A percentile compares a stretch with the other conserved stretches of the same genome.
Conservation (phyloP, 176 grass and related monocot species). For the Eleusine coracana region DNA sequence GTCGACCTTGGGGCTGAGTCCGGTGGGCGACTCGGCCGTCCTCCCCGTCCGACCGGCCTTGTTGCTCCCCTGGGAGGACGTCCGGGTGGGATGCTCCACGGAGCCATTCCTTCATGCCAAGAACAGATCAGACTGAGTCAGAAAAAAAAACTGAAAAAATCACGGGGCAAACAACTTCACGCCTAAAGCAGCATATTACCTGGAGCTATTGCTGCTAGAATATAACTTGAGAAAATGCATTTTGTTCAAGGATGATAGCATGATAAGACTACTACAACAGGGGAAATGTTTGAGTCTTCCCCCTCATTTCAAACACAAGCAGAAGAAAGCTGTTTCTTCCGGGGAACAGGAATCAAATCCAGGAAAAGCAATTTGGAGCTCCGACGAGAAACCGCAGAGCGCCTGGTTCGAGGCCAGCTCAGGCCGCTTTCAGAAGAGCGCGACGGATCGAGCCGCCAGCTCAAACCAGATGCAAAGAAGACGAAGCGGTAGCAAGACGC, state of each 20-base stretch:
- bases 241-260: conserved; percentile 47
- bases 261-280: not conserved
- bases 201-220: conserved; percentile 47
- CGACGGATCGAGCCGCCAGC: conserved; percentile 34
- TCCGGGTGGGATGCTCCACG: conserved; percentile 47
- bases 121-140: conserved; percentile 41
- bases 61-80: conserved; percentile 49
- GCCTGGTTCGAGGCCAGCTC: not conserved
- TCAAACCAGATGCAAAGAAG: conserved; percentile 43
- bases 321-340: not conserved
- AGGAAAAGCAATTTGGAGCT: not conserved
- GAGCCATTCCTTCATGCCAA: conserved; percentile 68
- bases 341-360: not conserved
- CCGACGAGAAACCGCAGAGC: not conserved
- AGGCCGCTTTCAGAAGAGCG: not conserved
- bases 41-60: conserved; percentile 54
- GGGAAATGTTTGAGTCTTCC: not conserved
- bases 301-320: conserved; percentile 25
- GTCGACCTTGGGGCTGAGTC: conserved; percentile 62
- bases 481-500: conserved; percentile 20
- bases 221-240: conserved; percentile 66
- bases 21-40: conserved; percentile 53
- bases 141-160: conserved; percentile 6
- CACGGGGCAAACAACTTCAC: not conserved
- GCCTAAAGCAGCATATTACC: conserved; percentile 18